phyloP scores from a whole-genome alignment of 108 stramenopile genomes.

The Nitzschia sp. region DNA sequence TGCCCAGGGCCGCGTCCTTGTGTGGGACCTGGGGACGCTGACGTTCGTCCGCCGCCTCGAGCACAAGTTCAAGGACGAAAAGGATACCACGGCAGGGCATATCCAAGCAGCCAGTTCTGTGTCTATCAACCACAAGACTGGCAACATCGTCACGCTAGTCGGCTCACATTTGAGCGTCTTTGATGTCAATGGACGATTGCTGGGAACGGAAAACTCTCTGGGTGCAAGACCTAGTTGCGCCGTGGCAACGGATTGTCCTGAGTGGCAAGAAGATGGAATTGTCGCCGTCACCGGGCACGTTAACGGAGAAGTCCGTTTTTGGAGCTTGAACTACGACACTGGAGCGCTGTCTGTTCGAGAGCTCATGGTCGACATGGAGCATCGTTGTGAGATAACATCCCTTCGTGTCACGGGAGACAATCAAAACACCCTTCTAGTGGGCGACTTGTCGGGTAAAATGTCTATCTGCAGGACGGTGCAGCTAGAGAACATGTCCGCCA shows the following conservation, averaged over 20 bases:
- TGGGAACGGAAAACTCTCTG: constrained; percentile 69
- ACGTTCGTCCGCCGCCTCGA: constrained; percentile 83
- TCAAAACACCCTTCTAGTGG: constrained; percentile 86
- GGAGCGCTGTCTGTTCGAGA: constrained; percentile 55
- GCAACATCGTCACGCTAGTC: constrained; percentile 86
- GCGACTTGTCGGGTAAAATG: constrained; percentile 87
- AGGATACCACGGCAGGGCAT: constrained; percentile 32
- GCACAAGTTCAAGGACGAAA: constrained; percentile 37
- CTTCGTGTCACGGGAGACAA: constrained; percentile 63
- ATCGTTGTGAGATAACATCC: constrained; percentile 78
- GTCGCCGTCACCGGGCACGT: constrained; percentile 92
- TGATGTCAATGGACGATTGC: constrained; percentile 88
- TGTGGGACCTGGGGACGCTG: constrained; percentile 93
- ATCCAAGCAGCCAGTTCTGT: constrained; percentile 66
- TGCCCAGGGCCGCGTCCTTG: constrained; percentile 82
- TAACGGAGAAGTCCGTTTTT: constrained; percentile 91
- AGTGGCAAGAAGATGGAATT: constrained; percentile 93
- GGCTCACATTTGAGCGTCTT: constrained; percentile 81
- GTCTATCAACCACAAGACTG: constrained; percentile 88
- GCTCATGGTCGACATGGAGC: constrained; percentile 67
- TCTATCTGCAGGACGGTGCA: constrained; percentile 72
- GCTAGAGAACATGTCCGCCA: constrained; percentile 67
- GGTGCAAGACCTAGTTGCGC: constrained; percentile 77
- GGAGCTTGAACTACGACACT: constrained; percentile 77
- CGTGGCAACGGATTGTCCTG: constrained; percentile 87